Evolutionary conservation across 2,329 filamentous ascomycete genomes (phyloP), one percentile per base, ranked within the genome.

Genomic region (Sclerotinia subarctica): DNA sequence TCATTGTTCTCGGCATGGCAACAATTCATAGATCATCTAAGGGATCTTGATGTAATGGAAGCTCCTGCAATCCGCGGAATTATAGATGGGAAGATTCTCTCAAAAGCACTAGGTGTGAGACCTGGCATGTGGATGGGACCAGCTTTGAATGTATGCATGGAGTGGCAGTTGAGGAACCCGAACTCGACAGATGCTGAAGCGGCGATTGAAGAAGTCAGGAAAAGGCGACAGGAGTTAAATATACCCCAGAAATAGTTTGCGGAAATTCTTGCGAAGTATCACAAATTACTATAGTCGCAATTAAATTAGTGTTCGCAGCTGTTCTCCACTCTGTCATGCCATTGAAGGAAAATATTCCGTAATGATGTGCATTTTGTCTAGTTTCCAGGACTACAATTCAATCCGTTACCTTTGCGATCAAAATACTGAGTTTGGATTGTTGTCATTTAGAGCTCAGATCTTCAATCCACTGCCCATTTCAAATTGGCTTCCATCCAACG

Each of bases 161-260:
- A 88, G 70, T 98, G 94, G 93, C 95, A 98, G 79, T 84, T 98
- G 64, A 85, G 92, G 49, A 88, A 98, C 76, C 92, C 93, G 0
- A 83, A 83, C 5, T 82, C 81, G 68, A 86, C 83, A 4, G 89
- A 94, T 70, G 78, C 82, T 8, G 74, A 80, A 8, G 85, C 81
- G 3, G 88, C 85, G 1, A 79, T 93, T 65, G 83, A 88, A 58
- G 86, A 89, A 74, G 83, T 92, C 32, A 78, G 79, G 58, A 77
- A 74, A 26, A 72, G 69, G 32, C 70, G 70, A 52, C 66, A 70
- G 29, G 75, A 77, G 65, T 71, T 77, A 57, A 71, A 74, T 60
- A 75, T 76, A 73, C 74, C 75, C 52, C 52, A n/a, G 5, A 47
- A 57, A 11, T 66, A 66, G 21, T 38, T 38, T 26, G 17, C n/a